Evolutionary conservation across 1,284 basidiomycete species (phyloP), one percentile per base, ranked within the genome.

Genomic region (Ceratobasidium theobromae): DNA sequence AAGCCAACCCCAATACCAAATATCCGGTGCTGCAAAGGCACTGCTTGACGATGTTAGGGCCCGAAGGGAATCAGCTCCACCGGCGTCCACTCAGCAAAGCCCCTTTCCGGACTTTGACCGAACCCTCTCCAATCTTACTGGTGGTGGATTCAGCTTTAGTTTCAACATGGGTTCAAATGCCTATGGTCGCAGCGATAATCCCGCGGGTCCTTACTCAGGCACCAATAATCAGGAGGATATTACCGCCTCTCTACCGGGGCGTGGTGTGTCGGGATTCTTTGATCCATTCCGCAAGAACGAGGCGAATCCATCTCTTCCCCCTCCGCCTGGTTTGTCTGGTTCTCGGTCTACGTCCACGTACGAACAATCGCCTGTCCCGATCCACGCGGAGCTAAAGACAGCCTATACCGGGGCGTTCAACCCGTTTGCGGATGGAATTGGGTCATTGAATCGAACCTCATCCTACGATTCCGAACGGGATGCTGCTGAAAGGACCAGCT

Each of bases 41-140:
- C 79, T 95, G 49, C 80, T 95, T 53, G 91, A 94, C 69, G 93
- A 95, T 72, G 84, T 95, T 65, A 86, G 85, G 72, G 85, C 85
- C 49, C 81, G 93, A 43, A 82, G 91, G 48, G 89, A 92, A 71
- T 81, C 83, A 6, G 75, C 78, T 8, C 72, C 80, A 1, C 77
- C 82, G 2, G 68, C 76, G 11, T 74, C 80, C 21, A 75, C 78
- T 28, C 80, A 78, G 52, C 77, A 84, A 68, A 91, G 83, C 74
- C 88, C 91, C n/a, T 94, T 93, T 80, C 91, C 91, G n/a, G 91
- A 93, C 72, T 87, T 93, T 69, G 91, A 93, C 75, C 83, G 88
- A 21, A 91, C 88, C 30, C 77, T 92, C 62, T 84, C 88, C 71
- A 85, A 83, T 53, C 78, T 91, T 45, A 83, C 81, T 69, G 84